A percentile compares a stretch with the other conserved stretches of the same genome.
These are phyloP conservation scores for Blastocladiella emersonii DNA, from an alignment of 371 early-diverging fungal species.

Conservation along the genomic window DNA sequence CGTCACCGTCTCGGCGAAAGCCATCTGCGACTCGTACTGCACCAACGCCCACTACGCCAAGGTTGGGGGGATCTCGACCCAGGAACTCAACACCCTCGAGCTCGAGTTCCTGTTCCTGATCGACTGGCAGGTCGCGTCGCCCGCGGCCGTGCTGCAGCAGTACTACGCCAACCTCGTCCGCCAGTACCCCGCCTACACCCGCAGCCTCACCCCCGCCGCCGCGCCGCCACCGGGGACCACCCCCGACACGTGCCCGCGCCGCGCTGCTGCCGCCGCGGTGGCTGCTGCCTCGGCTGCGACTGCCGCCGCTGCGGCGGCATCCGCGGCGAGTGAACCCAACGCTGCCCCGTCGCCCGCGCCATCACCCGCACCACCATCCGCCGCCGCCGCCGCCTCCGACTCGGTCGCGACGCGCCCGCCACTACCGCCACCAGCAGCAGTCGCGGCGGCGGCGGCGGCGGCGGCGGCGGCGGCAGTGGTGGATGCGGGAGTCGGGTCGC, in stretches of 20 bases:
- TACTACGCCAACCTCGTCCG: constrained; percentile 69
- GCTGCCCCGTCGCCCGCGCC: no score
- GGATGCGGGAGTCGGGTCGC: no score
- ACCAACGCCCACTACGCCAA: constrained; percentile 79
- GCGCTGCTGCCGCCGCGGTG: no score
- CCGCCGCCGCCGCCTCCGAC: no score
- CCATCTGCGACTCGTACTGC: constrained; percentile 68
- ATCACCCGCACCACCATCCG: no score
- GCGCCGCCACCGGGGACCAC: not conserved
- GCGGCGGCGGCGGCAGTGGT: no score
- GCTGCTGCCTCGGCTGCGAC: no score
- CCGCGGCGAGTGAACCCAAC: no score
- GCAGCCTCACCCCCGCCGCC: not conserved
- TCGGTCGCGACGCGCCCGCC: no score
- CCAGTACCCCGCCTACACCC: constrained; percentile 26
- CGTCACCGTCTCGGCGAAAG: constrained; percentile 76
- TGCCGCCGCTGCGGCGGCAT: no score
- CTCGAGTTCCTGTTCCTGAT: constrained; percentile 75
- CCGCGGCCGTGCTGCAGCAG: constrained; percentile 60
- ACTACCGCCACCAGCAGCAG: no score
- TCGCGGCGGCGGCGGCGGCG: no score
- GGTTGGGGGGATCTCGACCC: constrained; percentile 84
- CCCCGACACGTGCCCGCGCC: not conserved
- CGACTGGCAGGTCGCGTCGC: constrained; percentile 73
- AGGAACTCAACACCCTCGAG: constrained; percentile 89